Percentiles rank a stretch among this genome's conserved stretches.
Conservation (phyloP, 306 rosid species). For the Trifolium pratense region DNA sequence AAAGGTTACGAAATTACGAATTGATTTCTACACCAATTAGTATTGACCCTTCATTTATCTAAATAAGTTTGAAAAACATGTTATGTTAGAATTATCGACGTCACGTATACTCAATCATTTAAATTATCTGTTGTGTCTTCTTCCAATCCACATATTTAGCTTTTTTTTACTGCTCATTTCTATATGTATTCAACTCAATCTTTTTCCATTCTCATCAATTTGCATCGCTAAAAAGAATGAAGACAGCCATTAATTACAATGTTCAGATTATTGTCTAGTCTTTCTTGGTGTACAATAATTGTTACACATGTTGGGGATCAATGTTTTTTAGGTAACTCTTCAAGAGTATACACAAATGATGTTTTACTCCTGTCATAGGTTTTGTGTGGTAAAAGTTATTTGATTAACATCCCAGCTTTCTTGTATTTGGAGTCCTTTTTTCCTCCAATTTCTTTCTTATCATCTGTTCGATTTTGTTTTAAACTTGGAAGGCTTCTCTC, state of each 20-base stretch:
- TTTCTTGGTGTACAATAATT: no score
- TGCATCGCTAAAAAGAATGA: not conserved
- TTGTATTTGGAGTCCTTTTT: not conserved
- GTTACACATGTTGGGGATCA: not conserved
- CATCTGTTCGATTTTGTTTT: not conserved
- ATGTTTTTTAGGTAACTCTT: not conserved
- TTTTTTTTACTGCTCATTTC: not conserved
- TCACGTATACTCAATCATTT: not conserved
- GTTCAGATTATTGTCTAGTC: no score
- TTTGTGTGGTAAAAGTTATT: not conserved
- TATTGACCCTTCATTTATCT: not conserved
- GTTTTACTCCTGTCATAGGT: not conserved
- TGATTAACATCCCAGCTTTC: not conserved
- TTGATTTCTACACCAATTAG: not conserved
- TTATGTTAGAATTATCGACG: not conserved
- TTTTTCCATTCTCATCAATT: not conserved
- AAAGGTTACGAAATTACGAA: no score
- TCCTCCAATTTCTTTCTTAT: slow-evolving; percentile 11
- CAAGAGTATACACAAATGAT: not conserved
- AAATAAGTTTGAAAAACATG: not conserved
- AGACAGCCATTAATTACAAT: not conserved
- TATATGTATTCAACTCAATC: not conserved
- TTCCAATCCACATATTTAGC: not conserved
- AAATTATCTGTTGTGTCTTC: not conserved
- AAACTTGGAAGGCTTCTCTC: not conserved